phyloP scores from a whole-genome alignment of 495 filamentous ascomycete species.

The Mycothermus thermophilus region DNA sequence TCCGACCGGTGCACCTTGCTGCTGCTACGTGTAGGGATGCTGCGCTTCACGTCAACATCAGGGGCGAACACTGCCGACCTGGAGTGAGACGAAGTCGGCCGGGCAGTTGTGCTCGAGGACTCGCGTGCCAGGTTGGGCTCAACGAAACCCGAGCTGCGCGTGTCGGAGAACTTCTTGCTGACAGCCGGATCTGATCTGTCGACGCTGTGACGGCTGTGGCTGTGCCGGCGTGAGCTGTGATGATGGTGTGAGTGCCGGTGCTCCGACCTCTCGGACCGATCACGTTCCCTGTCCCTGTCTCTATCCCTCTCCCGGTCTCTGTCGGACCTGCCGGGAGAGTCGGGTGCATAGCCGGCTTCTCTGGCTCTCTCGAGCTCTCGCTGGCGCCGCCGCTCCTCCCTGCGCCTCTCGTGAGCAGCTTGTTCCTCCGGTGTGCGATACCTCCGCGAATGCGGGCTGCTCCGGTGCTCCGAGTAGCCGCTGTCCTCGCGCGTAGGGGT shows the following conservation, averaged over 20 bases:
- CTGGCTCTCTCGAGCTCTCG: constrained; percentile 16
- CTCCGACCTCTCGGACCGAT: constrained; percentile 13
- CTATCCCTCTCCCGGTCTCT: constrained; percentile 7
- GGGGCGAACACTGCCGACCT: constrained; percentile 8
- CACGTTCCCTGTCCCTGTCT: constrained; percentile 2
- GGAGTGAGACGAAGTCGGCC: constrained; percentile 7
- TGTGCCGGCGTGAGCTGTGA: constrained; percentile 25
- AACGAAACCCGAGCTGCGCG: too few relatives aligned
- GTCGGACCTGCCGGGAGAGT: constrained; percentile 9
- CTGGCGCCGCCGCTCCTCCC: constrained; percentile 22
- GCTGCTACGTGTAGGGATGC: constrained; percentile 19
- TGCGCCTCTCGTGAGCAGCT: constrained; percentile 29
- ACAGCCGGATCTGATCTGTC: constrained; percentile 16
- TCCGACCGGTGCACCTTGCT: constrained; percentile 7
- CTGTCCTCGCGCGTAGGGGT: constrained; percentile 22
- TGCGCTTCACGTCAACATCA: constrained; percentile 28
- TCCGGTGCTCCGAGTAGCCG: constrained; percentile 19
- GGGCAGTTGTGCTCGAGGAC: constrained; percentile 16
- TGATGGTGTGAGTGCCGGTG: constrained; percentile 7
- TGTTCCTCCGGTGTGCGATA: constrained; percentile 32
- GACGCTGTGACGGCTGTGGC: constrained; percentile 20
- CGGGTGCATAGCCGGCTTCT: constrained; percentile 3
- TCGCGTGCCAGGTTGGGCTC: constrained; percentile 25
- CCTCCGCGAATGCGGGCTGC: constrained; percentile 16
- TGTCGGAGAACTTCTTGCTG: constrained; percentile 29